Evolutionary conservation across 306 rosid species (phyloP).

Genomic region (Crataegus laevigata): DNA sequence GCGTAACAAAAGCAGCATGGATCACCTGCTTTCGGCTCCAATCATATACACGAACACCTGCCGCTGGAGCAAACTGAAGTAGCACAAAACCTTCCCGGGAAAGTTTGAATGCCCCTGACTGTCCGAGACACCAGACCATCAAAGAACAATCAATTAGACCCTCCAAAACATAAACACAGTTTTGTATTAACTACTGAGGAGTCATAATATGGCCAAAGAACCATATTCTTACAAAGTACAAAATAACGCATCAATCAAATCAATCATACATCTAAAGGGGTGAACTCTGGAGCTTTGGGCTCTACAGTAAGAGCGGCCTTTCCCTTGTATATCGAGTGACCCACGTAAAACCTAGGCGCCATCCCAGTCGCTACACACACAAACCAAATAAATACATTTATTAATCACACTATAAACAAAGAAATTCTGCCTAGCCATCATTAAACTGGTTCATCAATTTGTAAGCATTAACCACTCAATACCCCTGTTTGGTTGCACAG

Average conservation of each 20-base stretch:
- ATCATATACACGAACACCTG: constrained; percentile 69
- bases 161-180: not conserved
- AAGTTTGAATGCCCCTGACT: constrained; percentile 89
- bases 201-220: not conserved
- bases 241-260: constrained; percentile 7
- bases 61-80: constrained; percentile 90
- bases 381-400: constrained; percentile 19
- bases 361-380: constrained; percentile 35
- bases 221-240: constrained; percentile 1
- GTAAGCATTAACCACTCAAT: not conserved
- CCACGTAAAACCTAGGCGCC: constrained; percentile 75
- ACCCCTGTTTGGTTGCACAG: not conserved
- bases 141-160: constrained; percentile 10
- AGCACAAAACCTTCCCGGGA: constrained; percentile 79
- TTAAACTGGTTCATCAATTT: not conserved
- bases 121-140: constrained; percentile 19
- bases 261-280: constrained; percentile 56
- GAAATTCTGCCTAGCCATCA: constrained; percentile 6
- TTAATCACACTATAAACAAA: constrained; percentile 5
- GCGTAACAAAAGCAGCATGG: not conserved
- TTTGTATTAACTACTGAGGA: not conserved
- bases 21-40: constrained; percentile 88
- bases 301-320: constrained; percentile 83
- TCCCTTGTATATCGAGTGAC: constrained; percentile 93
- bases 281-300: constrained; percentile 80